phyloP scores from a whole-genome alignment of 139 green algal species.

The Ostreobium quekettii region DNA sequence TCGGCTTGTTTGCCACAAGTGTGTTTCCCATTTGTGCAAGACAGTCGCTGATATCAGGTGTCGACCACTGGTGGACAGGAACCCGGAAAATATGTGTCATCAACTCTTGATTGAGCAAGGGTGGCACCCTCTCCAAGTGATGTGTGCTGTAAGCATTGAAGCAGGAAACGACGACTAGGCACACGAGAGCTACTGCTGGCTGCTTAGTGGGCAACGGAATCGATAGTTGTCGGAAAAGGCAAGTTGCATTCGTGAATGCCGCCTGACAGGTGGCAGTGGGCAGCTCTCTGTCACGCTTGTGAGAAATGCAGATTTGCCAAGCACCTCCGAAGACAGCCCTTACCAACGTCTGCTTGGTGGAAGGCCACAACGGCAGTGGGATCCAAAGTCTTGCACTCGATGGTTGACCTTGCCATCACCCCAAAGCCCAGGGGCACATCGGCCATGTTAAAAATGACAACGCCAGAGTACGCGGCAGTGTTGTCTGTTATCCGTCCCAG shows the following conservation, averaged over 20 bases:
- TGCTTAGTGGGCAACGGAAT: slow-evolving; percentile 1
- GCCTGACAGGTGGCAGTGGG: background rate
- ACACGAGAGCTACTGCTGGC: background rate
- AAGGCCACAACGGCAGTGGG: slow-evolving; percentile 86
- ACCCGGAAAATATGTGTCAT: too few relatives aligned
- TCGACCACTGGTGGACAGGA: too few relatives aligned
- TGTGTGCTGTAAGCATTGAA: background rate
- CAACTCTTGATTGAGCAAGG: too few relatives aligned
- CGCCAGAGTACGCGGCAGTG: slow-evolving; percentile 79
- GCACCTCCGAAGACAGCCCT: too few relatives aligned
- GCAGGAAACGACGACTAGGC: background rate
- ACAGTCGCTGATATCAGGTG: too few relatives aligned
- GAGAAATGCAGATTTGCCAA: too few relatives aligned
- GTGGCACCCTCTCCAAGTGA: too few relatives aligned
- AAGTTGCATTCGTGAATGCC: background rate
- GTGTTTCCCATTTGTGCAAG: too few relatives aligned
- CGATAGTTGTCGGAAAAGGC: background rate
- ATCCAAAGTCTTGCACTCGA: slow-evolving; percentile 84
- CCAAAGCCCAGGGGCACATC: slow-evolving; percentile 97
- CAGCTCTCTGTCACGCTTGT: too few relatives aligned
- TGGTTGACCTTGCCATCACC: slow-evolving; percentile 78
- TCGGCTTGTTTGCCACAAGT: background rate
- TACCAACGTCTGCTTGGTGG: slow-evolving; percentile 88
- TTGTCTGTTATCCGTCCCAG: slow-evolving; percentile 94
- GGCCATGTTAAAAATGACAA: slow-evolving; percentile 77